Base-by-base conservation (phyloP, 371 early-diverging fungal genomes). In the Mortierella sp. region DNA sequence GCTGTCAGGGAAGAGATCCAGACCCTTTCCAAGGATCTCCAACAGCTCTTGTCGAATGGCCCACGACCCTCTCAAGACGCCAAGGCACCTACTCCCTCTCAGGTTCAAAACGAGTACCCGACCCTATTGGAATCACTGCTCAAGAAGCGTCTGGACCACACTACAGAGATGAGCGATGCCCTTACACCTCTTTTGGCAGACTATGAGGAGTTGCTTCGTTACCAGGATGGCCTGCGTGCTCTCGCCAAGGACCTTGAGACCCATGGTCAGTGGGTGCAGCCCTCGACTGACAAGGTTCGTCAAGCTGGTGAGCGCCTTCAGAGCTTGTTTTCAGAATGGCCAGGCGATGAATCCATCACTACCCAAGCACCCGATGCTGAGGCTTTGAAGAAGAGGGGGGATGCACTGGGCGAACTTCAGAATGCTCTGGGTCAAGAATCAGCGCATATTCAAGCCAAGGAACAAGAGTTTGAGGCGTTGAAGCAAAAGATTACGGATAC, bases 201-300 rank as follows among this genome's bases (percentile, higher is more conserved):
- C 17, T 57, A 64, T 27, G 57, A 57, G 16, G 41, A 40, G 1
- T 44, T 76, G 3, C 66, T 76, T 5, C 34, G 31, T 17, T 76
- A 76, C 45, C 77, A 76, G 28, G 46, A 76, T 21, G 62, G 70
- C 5, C 53, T 76, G 39, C 69, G 77, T 8, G 25, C 48, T 16
- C 43, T 61, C 17, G 54, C 24, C 19, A 25, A 31, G 14, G 62
- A 65, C 14, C 44, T 76, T 41, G 51, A 43, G 25, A 43, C 48
- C 3, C 57, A 68, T 41, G 28, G 27, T 1, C 54, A 54, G 9
- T 68, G 77, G 69, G 17, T 72, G 21, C 49, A 57, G 3, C 53
- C 45, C 3, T 44, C 61, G 28, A 59, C 46, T n/a, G 57, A 66
- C 25, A 67, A 60, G 19, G 51, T 60, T 2, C 63, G 43, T 19